Conservation (phyloP, 768 basidiomycete genomes). For the Glaciozyma martinii region DNA sequence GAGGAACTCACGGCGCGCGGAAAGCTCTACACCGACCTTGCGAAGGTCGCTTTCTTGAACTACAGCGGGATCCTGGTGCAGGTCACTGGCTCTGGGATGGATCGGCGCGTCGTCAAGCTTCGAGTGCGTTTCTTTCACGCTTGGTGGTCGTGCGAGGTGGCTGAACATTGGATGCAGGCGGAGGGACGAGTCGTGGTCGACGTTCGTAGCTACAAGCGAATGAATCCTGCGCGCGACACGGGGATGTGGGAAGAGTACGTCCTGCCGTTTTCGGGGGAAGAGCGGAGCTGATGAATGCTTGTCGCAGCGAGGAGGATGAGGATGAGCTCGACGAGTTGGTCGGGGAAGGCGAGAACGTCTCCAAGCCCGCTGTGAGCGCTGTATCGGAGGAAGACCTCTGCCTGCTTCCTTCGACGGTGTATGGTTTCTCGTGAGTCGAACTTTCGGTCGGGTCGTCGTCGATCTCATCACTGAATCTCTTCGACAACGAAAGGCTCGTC, state of each 20-base stretch:
- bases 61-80: constrained; percentile 51
- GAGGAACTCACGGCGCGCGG: constrained; percentile 47
- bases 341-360: neutral
- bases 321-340: neutral
- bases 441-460: neutral
- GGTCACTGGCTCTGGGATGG: neutral
- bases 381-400: neutral
- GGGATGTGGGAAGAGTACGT: neutral
- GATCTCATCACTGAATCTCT: neutral
- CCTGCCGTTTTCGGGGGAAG: neutral
- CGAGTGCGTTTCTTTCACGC: neutral
- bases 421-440: constrained; percentile 4
- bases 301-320: neutral
- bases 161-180: neutral
- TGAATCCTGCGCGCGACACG: neutral
- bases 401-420: constrained; percentile 11
- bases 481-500: neutral
- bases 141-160: neutral
- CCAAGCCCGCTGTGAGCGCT: neutral
- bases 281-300: neutral
- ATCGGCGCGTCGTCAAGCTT: constrained; percentile 4
- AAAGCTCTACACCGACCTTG: constrained; percentile 49
- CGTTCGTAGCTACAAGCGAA: neutral
- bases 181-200: constrained; percentile 13
- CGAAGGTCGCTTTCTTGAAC: constrained; percentile 50